Evolutionary conservation across 805 yeast genomes (phyloP).

Genomic region (Metschnikowia kunwiensis): DNA sequence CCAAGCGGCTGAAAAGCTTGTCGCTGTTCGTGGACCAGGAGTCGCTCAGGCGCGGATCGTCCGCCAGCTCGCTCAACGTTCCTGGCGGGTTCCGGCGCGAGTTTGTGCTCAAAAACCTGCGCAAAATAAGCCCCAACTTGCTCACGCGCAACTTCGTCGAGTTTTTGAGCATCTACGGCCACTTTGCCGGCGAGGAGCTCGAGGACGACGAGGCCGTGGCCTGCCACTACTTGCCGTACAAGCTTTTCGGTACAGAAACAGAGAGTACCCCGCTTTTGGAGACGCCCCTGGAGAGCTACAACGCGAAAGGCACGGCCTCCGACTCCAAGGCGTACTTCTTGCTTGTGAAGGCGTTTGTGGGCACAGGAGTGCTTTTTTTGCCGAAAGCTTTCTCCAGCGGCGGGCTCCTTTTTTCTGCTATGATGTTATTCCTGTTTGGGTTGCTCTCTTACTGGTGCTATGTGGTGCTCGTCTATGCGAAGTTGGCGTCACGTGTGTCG

Average conservation of each 20-base stretch:
- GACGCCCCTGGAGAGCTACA: conserved; percentile 11
- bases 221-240: conserved; percentile 40
- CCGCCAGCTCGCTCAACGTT: conserved; percentile 65
- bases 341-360: conserved; percentile 70
- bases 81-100: conserved; percentile 86
- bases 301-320: conserved; percentile 58
- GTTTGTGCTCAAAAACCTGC: conserved; percentile 40
- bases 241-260: conserved; percentile 15
- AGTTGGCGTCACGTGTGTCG: conserved; percentile 56
- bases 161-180: conserved; percentile 75
- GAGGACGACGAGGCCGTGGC: conserved; percentile 63
- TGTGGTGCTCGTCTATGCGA: conserved; percentile 57
- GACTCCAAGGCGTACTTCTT: conserved; percentile 69
- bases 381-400: conserved; percentile 74
- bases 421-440: conserved; percentile 58
- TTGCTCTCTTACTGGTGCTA: conserved; percentile 77
- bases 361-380: conserved; percentile 70
- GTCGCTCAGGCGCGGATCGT: conserved; percentile 49
- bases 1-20: conserved; percentile 15
- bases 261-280: conserved; percentile 41
- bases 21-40: conserved; percentile 15
- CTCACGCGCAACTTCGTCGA: conserved; percentile 73
- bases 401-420: conserved; percentile 58
- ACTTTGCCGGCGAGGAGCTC: conserved; percentile 80
- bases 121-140: conserved; percentile 38